phyloP scores from a whole-genome alignment of 768 basidiomycete genomes.

The Cystoderma amianthinum region DNA sequence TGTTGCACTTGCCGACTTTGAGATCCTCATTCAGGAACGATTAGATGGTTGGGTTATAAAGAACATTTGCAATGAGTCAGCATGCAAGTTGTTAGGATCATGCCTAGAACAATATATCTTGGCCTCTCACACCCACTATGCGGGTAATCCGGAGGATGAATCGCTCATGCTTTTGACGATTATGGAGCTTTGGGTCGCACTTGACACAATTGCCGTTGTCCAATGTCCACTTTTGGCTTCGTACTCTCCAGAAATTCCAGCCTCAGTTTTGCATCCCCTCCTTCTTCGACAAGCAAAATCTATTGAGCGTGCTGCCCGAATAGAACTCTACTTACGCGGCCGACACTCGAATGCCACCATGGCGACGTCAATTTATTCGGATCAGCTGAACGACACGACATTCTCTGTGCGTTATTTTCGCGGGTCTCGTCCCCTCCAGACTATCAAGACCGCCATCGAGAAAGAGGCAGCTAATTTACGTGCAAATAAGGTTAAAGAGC shows the following conservation, averaged over 20 bases:
- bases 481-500: constrained; percentile 16
- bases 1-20: constrained; percentile 29
- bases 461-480: constrained; percentile 11
- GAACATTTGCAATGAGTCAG: constrained; percentile 8
- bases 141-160: no score
- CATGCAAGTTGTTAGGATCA: constrained; percentile 16
- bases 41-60: constrained; percentile 24
- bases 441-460: constrained; percentile 19
- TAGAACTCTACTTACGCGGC: constrained; percentile 21
- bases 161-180: no score
- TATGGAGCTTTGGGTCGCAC: no score
- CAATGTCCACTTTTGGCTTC: no score
- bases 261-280: constrained; percentile 28
- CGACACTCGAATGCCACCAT: constrained; percentile 12
- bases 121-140: no score
- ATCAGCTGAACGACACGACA: constrained; percentile 5
- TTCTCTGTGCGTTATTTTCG: constrained; percentile 30
- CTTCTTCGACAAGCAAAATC: constrained; percentile 24
- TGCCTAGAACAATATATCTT: no score
- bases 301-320: constrained; percentile 17
- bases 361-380: constrained; percentile 24
- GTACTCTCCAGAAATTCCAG: constrained; percentile 40
- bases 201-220: no score
- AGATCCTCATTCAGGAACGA: constrained; percentile 18
- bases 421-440: constrained; percentile 11